Base-by-base conservation (phyloP, 768 basidiomycete genomes). In the Hebeloma cylindrosporum region DNA sequence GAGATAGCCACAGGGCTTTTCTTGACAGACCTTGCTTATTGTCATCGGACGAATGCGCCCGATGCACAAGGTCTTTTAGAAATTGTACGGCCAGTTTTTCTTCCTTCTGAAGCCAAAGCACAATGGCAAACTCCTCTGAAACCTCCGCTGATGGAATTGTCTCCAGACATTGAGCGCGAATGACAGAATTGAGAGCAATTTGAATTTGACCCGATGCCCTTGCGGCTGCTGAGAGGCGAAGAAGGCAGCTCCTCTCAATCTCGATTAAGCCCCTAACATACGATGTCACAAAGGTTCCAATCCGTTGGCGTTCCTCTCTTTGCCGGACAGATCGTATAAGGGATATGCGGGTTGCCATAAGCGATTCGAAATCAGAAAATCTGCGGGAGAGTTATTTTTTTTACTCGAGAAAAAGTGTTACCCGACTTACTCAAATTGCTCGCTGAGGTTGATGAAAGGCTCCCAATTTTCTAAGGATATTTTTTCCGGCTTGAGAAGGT, bases 91-190 rank as follows among this genome's bases (percentile, higher is more conserved):
- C 94, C 3, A 85, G 63, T 48, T 81, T 82, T 54, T 92, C 87
- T 60, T 99, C 95, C 32, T 80, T 82, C 48, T 90, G 85, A 7
- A 79, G 64, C 92, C 95, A 98, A 5, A 98, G 73, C 13, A 97
- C 93, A 47, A 84, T 80, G 11, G 95, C 86, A 54, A 91, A 92
- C 60, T 96, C 94, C 55, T 84, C 75, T 0, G 82, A 79, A 17
- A 88, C 79, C 21, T 76, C 71, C 3, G 78, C 70, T 11, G 66
- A 68, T 0, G 74, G 60, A 1, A 43, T 51, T 1, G 50, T 58
- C 47, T 80, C 80, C 4, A 93, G 65, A 27, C 67, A 71, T 58
- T 88, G 85, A 0, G 92, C 90, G 20, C 80, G 78, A 22, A 89
- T 72, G 27, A 94, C 72, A 4, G 93, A 83, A 57, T 95, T 98